A percentile compares a stretch with the other conserved stretches of the same genome.
phyloP scores from a whole-genome alignment of 495 filamentous ascomycete genomes.

The Collariella sp. region DNA sequence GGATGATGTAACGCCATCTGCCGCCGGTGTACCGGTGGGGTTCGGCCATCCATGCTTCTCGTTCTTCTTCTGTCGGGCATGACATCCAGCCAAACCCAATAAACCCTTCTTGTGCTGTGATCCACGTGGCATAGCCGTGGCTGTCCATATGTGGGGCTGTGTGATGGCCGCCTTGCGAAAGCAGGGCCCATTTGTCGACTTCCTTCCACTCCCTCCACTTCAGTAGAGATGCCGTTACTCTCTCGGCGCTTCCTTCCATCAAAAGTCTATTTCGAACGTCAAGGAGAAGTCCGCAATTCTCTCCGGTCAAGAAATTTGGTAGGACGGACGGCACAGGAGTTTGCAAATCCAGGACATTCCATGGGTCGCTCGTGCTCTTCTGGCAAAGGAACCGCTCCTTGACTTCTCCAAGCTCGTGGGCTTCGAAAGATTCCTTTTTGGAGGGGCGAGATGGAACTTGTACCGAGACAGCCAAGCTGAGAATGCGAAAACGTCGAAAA shows the following conservation, averaged over 20 bases:
- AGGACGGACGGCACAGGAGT: slow-evolving; percentile 7
- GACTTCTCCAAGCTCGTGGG: slow-evolving; percentile 1
- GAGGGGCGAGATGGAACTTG: slow-evolving; percentile 12
- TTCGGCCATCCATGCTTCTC: slow-evolving; percentile 17
- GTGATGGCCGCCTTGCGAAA: slow-evolving; percentile 17
- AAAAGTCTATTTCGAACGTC: background rate
- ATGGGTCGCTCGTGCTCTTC: slow-evolving; percentile 9
- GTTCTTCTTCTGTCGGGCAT: slow-evolving; percentile 18
- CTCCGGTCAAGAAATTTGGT: slow-evolving; percentile 9
- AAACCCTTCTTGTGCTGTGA: slow-evolving; percentile 17
- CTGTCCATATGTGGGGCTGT: slow-evolving; percentile 16
- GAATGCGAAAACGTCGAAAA: slow-evolving; percentile 9
- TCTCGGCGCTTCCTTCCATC: slow-evolving; percentile 5
- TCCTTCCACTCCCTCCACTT: slow-evolving; percentile 11
- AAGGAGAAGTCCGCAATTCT: slow-evolving; percentile 11
- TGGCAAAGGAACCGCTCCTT: slow-evolving; percentile 6
- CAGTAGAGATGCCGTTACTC: background rate
- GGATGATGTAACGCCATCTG: slow-evolving; percentile 25
- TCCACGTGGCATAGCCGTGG: slow-evolving; percentile 5
- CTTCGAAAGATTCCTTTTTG: background rate
- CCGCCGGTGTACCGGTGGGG: slow-evolving; percentile 16
- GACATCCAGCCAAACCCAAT: slow-evolving; percentile 29
- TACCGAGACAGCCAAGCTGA: slow-evolving; percentile 2
- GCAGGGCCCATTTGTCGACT: slow-evolving; percentile 10
- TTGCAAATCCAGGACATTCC: slow-evolving; percentile 14